phyloP scores from a whole-genome alignment of 768 basidiomycete genomes.

The Russula compacta region DNA sequence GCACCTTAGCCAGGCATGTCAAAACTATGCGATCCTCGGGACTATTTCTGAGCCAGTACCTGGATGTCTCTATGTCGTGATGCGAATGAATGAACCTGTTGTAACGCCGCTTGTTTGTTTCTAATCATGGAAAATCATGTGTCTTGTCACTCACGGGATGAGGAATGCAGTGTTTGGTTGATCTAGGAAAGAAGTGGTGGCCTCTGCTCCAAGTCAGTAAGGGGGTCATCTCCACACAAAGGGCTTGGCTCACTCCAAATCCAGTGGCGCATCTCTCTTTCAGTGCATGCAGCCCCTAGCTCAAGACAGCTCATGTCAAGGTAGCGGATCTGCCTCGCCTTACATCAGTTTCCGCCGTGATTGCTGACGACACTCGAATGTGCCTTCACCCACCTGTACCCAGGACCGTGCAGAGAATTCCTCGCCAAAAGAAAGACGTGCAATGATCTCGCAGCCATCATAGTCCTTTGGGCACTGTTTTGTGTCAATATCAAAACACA shows the following conservation, averaged over 20 bases:
- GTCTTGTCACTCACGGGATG: constrained; percentile 8
- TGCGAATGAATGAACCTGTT: constrained; percentile 16
- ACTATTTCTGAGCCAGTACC: neutral
- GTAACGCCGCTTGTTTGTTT: neutral
- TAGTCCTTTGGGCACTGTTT: neutral
- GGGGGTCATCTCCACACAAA: neutral
- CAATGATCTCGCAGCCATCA: neutral
- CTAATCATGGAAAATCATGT: neutral
- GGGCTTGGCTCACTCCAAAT: neutral
- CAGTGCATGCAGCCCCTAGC: neutral
- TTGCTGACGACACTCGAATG: neutral
- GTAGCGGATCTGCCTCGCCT: constrained; percentile 1
- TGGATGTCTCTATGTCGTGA: constrained; percentile 8
- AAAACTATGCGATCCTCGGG: neutral
- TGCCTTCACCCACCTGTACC: constrained; percentile 5
- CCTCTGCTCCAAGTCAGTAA: neutral
- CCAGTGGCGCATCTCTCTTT: constrained; percentile 3
- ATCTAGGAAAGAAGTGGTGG: neutral
- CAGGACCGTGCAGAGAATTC: constrained; percentile 14
- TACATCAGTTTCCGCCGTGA: neutral
- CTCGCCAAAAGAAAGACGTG: neutral
- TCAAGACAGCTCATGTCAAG: neutral
- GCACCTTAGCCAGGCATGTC: constrained; percentile 7
- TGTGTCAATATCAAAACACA: neutral
- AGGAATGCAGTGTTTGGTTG: constrained; percentile 5